Evolutionary conservation across 805 yeast species (phyloP).

Genomic region (Wickerhamiella qilinensis): DNA sequence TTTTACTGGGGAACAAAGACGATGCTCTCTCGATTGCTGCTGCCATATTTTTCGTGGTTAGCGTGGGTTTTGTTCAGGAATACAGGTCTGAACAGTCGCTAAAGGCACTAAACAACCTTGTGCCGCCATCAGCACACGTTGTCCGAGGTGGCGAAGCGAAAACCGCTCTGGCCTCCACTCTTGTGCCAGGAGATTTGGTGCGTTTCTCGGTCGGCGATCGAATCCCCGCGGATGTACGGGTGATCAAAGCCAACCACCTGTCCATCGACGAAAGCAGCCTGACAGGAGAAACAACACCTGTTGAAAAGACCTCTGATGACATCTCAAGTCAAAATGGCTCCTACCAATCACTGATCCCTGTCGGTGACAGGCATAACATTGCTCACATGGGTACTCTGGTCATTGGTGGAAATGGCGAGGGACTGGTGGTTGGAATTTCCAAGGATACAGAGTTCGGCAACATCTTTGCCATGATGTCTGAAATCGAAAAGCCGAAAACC

Average conservation of each 20-base stretch:
- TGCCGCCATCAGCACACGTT: slow-evolving; percentile 92
- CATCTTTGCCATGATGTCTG: slow-evolving; percentile 89
- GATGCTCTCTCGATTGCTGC: slow-evolving; percentile 89
- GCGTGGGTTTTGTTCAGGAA: slow-evolving; percentile 96
- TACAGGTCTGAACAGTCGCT: slow-evolving; percentile 87
- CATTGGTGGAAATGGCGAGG: slow-evolving; percentile 88
- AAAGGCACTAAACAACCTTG: slow-evolving; percentile 81
- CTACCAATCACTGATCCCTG: slow-evolving; percentile 22
- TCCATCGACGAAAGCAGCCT: slow-evolving; percentile 84
- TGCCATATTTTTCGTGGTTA: slow-evolving; percentile 83
- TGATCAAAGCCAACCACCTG: slow-evolving; percentile 62
- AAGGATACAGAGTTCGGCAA: slow-evolving; percentile 82
- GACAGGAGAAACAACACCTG: slow-evolving; percentile 91
- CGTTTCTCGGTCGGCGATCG: slow-evolving; percentile 85
- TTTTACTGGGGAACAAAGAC: slow-evolving; percentile 88
- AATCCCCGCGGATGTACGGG: slow-evolving; percentile 87
- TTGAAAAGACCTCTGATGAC: slow-evolving; percentile 41
- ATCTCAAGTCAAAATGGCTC: slow-evolving; percentile 19
- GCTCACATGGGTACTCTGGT: slow-evolving; percentile 98
- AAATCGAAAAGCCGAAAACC: slow-evolving; percentile 93
- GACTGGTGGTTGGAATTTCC: slow-evolving; percentile 86
- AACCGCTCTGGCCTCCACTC: slow-evolving; percentile 66
- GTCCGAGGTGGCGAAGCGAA: slow-evolving; percentile 67
- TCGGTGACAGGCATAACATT: slow-evolving; percentile 56
- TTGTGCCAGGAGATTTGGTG: slow-evolving; percentile 94